Evolutionary conservation across 768 basidiomycete species (phyloP).

Genomic region (Xerocomus brunneocitrinus): DNA sequence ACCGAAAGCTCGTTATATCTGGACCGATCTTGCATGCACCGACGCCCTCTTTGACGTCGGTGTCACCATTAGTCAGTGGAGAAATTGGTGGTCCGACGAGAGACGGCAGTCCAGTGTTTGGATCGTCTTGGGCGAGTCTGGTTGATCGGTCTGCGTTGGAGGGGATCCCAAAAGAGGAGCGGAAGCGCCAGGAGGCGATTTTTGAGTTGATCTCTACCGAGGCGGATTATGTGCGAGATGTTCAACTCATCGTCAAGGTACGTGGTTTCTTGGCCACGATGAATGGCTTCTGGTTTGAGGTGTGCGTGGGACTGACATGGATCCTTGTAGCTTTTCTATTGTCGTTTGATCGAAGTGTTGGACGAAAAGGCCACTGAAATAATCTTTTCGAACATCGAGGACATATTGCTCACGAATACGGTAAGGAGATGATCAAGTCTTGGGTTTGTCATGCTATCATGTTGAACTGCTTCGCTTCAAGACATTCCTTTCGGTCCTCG

Average conservation of each 20-base stretch:
- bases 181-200: constrained; percentile 90
- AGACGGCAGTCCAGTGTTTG: constrained; percentile 56
- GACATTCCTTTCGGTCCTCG: constrained; percentile 83
- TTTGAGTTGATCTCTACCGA: constrained; percentile 95
- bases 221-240: constrained; percentile 80
- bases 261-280: constrained; percentile 13
- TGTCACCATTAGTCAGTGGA: not conserved
- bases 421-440: constrained; percentile 36
- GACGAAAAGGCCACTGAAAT: constrained; percentile 73
- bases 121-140: constrained; percentile 87
- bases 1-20: constrained; percentile 55
- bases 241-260: constrained; percentile 91
- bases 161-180: constrained; percentile 71
- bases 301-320: not conserved
- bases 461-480: constrained; percentile 21
- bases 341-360: constrained; percentile 65
- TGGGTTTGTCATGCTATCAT: not conserved
- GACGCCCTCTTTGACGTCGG: constrained; percentile 13
- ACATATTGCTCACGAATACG: constrained; percentile 85
- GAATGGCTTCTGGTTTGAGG: not conserved
- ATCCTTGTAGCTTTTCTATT: constrained; percentile 70
- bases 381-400: constrained; percentile 92
- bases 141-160: constrained; percentile 81
- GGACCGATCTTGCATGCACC: constrained; percentile 52
- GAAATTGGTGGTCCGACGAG: constrained; percentile 28